Evolutionary conservation across 2,329 filamentous ascomycete species (phyloP), one percentile per base, ranked within the genome.

Genomic region (Penicillium sclerotiorum): DNA sequence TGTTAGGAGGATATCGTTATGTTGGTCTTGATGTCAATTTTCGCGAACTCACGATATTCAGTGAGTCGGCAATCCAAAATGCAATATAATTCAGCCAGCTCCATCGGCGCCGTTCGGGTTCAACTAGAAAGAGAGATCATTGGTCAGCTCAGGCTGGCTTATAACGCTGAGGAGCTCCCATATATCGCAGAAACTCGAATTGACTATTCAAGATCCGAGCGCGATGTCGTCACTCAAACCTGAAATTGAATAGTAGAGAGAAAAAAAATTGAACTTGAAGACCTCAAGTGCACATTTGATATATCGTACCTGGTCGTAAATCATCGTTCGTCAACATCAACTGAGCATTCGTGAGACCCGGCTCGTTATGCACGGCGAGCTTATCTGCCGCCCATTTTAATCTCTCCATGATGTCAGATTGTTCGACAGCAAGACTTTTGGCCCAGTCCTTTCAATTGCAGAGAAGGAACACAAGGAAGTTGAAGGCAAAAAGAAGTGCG

Each of bases 321-420:
- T 94, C 89, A 68, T 89, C 74, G 70, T 96, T 96, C 59, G 84
- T 89, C 67, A 96, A 81, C 87, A 96, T 91, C 59, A 95, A 77
- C 76, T 96, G 89, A 13, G 86, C 81, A 45, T 81, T 85, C 7
- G 85, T 88, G 63, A 96, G 80, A 38, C 89, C 90, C 1, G 86
- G 83, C 71, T 95, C 91, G 47, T 81, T 75, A 48, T 88, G 80
- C 50, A 94, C 88, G 38, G 88, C 85, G 49, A 92, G 67, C 76
- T 83, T 91, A 59, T 77, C 63, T 39, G 74, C 62, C 36, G 60
- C 56, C 53, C 55, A 59, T 49, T 60, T 61, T 32, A 71, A 42
- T 22, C 47, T 62, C 22, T 59, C 50, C 66, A 67, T 69, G 25
- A 42, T 62, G 45, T 32, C 11, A 20, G 30, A 33, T 18, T 17